phyloP scores from a whole-genome alignment of 495 filamentous ascomycete species.

The Annulohypoxylon bovei region DNA sequence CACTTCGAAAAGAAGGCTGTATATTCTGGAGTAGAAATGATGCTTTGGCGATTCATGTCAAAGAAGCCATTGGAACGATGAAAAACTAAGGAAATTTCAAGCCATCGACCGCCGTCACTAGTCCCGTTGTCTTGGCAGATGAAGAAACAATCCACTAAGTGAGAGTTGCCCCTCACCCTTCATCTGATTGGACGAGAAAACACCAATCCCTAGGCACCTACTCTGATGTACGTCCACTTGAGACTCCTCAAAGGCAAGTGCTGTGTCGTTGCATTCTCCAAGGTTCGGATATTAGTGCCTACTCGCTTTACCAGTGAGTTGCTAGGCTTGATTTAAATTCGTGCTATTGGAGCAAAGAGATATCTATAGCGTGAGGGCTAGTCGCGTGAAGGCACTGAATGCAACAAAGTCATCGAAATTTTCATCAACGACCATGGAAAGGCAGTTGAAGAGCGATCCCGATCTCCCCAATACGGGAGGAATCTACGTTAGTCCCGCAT shows the following conservation, averaged over 20 bases:
- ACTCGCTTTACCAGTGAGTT: neutral
- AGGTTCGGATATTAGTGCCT: neutral
- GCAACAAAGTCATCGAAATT: neutral
- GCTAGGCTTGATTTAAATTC: neutral
- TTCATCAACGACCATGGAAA: conserved; percentile 2
- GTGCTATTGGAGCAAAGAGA: neutral
- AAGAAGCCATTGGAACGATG: too few species aligned
- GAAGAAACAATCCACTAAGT: neutral
- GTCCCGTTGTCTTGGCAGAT: neutral
- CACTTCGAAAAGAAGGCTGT: too few species aligned
- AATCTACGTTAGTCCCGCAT: conserved; percentile 2
- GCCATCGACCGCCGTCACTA: too few species aligned
- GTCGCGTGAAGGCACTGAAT: neutral
- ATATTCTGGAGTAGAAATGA: too few species aligned
- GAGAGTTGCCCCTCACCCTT: neutral
- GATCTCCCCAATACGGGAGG: neutral
- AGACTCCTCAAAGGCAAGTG: neutral
- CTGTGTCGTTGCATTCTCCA: neutral
- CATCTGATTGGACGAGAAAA: conserved; percentile 8
- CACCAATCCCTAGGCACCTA: neutral
- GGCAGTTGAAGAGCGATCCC: neutral
- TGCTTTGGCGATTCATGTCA: too few species aligned
- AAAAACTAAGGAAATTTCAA: conserved; percentile 46
- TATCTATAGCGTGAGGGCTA: neutral
- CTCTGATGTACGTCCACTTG: neutral